Evolutionary conservation across 176 grass and related monocot species (phyloP).

Genomic region (Lolium rigidum): DNA sequence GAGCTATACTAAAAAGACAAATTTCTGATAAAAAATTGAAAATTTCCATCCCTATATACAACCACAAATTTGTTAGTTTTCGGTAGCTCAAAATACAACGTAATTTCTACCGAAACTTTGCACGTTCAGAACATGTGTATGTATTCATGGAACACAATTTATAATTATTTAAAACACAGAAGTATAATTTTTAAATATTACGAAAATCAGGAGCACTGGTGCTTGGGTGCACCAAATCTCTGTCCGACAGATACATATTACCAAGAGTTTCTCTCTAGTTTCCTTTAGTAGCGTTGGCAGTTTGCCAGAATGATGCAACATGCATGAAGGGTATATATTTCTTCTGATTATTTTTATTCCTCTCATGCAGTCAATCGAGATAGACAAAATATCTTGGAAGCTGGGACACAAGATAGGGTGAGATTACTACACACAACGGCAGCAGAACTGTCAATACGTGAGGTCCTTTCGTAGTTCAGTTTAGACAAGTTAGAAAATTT

Average conservation of each 20-base stretch:
- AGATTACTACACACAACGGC: background rate
- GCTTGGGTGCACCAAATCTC: too few species aligned
- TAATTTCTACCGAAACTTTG: too few species aligned
- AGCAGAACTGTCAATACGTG: constrained; percentile 2
- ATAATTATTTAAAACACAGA: too few species aligned
- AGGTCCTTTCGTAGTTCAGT: background rate
- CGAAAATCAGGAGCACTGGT: too few species aligned
- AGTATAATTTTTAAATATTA: too few species aligned
- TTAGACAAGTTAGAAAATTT: background rate
- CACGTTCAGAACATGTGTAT: too few species aligned
- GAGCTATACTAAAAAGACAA: too few species aligned
- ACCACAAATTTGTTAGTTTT: too few species aligned
- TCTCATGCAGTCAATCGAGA: constrained; percentile 20
- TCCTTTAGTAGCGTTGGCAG: background rate
- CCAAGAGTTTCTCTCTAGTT: background rate
- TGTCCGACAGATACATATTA: background rate
- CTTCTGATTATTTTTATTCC: background rate
- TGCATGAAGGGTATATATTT: background rate
- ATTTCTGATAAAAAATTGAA: too few species aligned
- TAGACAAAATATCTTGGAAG: constrained; percentile 23
- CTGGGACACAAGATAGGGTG: background rate
- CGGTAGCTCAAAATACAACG: too few species aligned
- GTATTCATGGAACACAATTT: too few species aligned
- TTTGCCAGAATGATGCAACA: background rate
- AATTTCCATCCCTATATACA: too few species aligned